These are phyloP conservation scores for Alternaria dauci DNA, from an alignment of 2,329 filamentous ascomycete species.

Conservation along the genomic window DNA sequence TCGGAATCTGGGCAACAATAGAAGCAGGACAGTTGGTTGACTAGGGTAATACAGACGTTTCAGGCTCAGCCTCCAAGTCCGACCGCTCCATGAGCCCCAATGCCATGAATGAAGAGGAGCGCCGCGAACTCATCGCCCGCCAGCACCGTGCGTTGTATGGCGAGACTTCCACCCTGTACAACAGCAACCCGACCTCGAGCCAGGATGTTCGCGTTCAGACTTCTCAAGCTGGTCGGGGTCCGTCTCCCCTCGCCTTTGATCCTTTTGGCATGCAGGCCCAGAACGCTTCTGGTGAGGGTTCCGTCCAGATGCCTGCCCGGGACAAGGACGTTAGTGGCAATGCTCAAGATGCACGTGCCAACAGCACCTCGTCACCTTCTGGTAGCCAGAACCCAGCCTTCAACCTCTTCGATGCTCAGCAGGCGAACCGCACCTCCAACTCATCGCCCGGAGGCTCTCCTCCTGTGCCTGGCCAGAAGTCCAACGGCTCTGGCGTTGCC, in stretches of 20 bases:
- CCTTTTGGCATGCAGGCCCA: constrained; percentile 65
- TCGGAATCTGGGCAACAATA: constrained; percentile 75
- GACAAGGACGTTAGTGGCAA: constrained; percentile 56
- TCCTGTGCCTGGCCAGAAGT: constrained; percentile 70
- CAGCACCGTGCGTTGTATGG: constrained; percentile 95
- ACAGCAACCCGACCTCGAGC: constrained; percentile 71
- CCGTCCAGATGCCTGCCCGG: constrained; percentile 61
- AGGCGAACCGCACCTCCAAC: constrained; percentile 79
- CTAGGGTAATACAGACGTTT: constrained; percentile 73
- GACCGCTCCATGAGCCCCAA: constrained; percentile 86
- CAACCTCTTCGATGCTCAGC: constrained; percentile 64
- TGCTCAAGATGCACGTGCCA: constrained; percentile 72
- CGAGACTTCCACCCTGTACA: constrained; percentile 72
- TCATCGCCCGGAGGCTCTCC: constrained; percentile 87
- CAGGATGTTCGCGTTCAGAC: constrained; percentile 69
- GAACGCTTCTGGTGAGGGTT: constrained; percentile 61
- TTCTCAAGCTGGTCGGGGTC: constrained; percentile 70
- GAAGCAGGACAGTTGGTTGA: constrained; percentile 53
- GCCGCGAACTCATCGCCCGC: constrained; percentile 92
- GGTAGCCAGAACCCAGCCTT: constrained; percentile 65
- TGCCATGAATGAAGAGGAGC: constrained; percentile 93
- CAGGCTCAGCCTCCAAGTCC: constrained; percentile 77
- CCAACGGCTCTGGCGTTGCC: constrained; percentile 73
- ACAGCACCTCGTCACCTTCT: constrained; percentile 86
- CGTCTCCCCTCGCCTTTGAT: constrained; percentile 83